A percentile compares a stretch with the other conserved stretches of the same genome.
These are phyloP conservation scores for Candida alai DNA, from an alignment of 805 yeast genomes.

Conservation along the genomic window DNA sequence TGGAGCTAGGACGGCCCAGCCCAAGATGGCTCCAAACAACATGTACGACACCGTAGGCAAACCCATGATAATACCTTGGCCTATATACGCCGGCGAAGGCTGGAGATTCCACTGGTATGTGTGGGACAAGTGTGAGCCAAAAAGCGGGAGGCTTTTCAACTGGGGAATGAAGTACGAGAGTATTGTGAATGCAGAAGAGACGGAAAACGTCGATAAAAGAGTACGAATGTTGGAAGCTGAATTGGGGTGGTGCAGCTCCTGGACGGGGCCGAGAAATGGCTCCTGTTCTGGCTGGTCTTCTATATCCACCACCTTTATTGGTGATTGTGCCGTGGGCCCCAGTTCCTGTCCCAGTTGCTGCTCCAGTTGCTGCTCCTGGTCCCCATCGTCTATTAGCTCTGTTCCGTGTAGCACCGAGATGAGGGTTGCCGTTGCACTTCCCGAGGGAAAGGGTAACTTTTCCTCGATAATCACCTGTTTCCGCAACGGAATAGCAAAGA, in stretches of 20 bases:
- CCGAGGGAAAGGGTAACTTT: slow-evolving; percentile 89
- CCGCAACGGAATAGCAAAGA: slow-evolving; percentile 87
- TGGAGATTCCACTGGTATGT: slow-evolving; percentile 82
- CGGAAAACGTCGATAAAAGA: slow-evolving; percentile 54
- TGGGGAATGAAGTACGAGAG: slow-evolving; percentile 70
- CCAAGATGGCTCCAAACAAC: slow-evolving; percentile 84
- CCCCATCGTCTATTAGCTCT: slow-evolving; percentile 39
- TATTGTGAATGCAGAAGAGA: slow-evolving; percentile 73
- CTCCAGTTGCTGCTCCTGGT: slow-evolving; percentile 6
- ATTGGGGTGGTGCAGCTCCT: background rate
- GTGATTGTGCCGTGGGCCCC: background rate
- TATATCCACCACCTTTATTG: too few species aligned
- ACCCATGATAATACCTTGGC: slow-evolving; percentile 98
- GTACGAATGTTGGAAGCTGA: slow-evolving; percentile 51
- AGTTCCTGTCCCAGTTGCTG: background rate
- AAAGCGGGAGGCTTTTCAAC: slow-evolving; percentile 65
- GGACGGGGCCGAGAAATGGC: background rate
- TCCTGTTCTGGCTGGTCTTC: too few species aligned
- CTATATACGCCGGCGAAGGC: slow-evolving; percentile 95
- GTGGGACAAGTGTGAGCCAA: slow-evolving; percentile 61
- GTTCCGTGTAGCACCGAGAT: slow-evolving; percentile 84
- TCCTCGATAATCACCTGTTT: slow-evolving; percentile 84
- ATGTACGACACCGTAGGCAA: slow-evolving; percentile 84
- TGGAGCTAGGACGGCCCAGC: slow-evolving; percentile 93
- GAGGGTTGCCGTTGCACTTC: slow-evolving; percentile 91